A percentile compares a stretch with the other conserved stretches of the same genome.
Evolutionary conservation across 2,329 filamentous ascomycete genomes (phyloP).

Genomic region (Penicillium sp.): DNA sequence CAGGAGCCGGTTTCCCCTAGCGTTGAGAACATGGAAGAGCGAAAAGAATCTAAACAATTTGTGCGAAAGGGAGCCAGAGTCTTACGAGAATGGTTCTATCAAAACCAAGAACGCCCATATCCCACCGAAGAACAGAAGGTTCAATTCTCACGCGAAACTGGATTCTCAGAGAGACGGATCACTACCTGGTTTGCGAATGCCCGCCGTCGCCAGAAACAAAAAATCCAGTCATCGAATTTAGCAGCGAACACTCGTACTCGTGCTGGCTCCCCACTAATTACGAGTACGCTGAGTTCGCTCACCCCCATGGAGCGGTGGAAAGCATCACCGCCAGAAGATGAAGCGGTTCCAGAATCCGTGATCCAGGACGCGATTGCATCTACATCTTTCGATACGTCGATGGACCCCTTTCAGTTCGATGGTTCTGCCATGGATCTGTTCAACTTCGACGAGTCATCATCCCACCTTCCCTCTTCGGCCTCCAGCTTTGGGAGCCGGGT

Average conservation of each 20-base stretch:
- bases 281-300: constrained; percentile 36
- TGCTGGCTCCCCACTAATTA: constrained; percentile 49
- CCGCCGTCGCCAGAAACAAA: constrained; percentile 49
- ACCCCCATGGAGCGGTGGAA: constrained; percentile 52
- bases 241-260: constrained; percentile 30
- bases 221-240: constrained; percentile 15
- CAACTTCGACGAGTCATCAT: constrained; percentile 29
- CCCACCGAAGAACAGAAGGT: constrained; percentile 51
- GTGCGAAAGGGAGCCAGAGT: constrained; percentile 48
- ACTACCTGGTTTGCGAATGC: constrained; percentile 56
- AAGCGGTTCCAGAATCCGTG: constrained; percentile 41
- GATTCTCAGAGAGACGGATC: constrained; percentile 49
- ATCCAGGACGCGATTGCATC: constrained; percentile 41
- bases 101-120: constrained; percentile 51
- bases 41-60: constrained; percentile 39
- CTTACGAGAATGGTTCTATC: constrained; percentile 49
- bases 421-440: constrained; percentile 20
- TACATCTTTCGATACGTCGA: not conserved
- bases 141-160: constrained; percentile 44
- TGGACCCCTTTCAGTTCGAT: constrained; percentile 18
- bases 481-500: constrained; percentile 32
- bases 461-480: constrained; percentile 30
- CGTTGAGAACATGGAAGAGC: not conserved
- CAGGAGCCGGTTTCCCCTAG: not conserved
- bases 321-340: constrained; percentile 49